A percentile compares a stretch with the other conserved stretches of the same genome.
phyloP scores from a whole-genome alignment of 129 eudicot genomes.

The Saposhnikovia divaricata region DNA sequence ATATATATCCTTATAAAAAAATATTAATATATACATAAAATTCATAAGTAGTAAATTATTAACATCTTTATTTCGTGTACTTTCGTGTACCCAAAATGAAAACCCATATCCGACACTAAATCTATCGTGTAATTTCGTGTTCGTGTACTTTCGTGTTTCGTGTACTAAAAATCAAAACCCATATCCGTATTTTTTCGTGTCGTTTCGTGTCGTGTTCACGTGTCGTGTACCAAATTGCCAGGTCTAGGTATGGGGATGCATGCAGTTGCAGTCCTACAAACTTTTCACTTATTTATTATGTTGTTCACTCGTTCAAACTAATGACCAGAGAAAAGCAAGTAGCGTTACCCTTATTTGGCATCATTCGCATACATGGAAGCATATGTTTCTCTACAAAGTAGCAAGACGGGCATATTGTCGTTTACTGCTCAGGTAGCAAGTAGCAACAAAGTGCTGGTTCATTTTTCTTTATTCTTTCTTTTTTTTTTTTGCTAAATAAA shows the following conservation, averaged over 20 bases:
- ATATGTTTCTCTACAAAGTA: neutral
- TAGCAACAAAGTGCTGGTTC: neutral
- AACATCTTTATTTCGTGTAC: too few species aligned
- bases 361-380: neutral
- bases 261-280: neutral
- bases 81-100: too few species aligned
- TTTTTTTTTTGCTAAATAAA: neutral
- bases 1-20: too few species aligned
- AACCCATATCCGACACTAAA: too few species aligned
- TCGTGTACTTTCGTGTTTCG: too few species aligned
- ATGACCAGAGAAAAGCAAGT: neutral
- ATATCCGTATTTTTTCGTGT: too few species aligned
- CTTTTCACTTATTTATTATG: neutral
- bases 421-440: slow-evolving; percentile 1
- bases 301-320: neutral
- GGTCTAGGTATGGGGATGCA: neutral
- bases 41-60: too few species aligned
- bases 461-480: neutral
- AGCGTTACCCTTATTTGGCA: neutral
- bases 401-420: neutral
- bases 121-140: too few species aligned
- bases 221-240: too few species aligned
- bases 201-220: too few species aligned
- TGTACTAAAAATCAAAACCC: too few species aligned
- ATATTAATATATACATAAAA: too few species aligned